Base-by-base conservation (phyloP, 768 basidiomycete genomes). In the Xanthoconium purpureum region DNA sequence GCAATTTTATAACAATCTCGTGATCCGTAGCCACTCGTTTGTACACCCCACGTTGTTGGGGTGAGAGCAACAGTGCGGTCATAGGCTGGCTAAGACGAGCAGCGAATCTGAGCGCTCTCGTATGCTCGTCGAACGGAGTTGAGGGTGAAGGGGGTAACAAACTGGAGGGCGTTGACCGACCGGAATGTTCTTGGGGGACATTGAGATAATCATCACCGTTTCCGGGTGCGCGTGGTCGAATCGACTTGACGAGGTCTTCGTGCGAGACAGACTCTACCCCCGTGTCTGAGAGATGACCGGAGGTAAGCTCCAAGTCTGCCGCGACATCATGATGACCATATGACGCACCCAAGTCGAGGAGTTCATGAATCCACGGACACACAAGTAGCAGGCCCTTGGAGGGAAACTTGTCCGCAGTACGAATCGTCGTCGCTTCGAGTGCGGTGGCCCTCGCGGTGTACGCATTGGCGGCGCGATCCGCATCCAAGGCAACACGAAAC, bases 11-110 rank as follows among this genome's bases (percentile, higher is more conserved):
- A n/a, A 40, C 33, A 10, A 58, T 55, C 28, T 55, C 37, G 9
- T 55, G 52, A 28, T 58, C 47, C 36, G 57, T 50, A 12, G 58
- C 58, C 15, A 59, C 50, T 45, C 58, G 67, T 18, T 65, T 72
- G 73, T 61, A 38, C 5, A 29, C 28, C 6, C 35, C 50, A 35
- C 1, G 5, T 30, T 17, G 32, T 9, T 49, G 50, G 2, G 17
- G 15, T 3, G 33, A 43, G 33, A 61, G 54, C 13, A 59, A 46
- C 35, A 61, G 24, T 15, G 54, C 50, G 2, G 47, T 52, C 40
- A 52, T 55, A 1, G 46, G 50, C 6, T 55, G 50, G 18, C 47
- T 20, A 12, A 61, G 42, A 35, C 51, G 40, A 11, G 51, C 47
- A 17, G 42, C n/a, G 46, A 61, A 32, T n/a, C 38, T 36, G 18